Percentiles rank a stretch among this genome's conserved stretches.
phyloP scores from a whole-genome alignment of 495 filamentous ascomycete genomes.

The Aspergillus diversus region DNA sequence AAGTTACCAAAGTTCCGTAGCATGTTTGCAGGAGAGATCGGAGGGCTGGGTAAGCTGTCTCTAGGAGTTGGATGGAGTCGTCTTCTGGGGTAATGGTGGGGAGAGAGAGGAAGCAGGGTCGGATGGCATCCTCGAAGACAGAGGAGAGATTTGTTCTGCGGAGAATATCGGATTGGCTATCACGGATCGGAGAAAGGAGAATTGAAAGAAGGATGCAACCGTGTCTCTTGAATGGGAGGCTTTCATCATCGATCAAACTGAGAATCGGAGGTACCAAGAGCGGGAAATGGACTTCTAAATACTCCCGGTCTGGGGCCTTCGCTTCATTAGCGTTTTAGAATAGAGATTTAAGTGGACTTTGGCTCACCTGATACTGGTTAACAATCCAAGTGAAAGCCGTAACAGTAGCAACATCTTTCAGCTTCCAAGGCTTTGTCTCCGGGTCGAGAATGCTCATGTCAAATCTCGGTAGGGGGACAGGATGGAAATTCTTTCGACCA shows the following conservation, averaged over 20 bases:
- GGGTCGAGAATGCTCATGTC: conserved; percentile 52
- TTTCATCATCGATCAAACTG: conserved; percentile 73
- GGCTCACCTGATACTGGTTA: conserved; percentile 42
- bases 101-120: conserved; percentile 72
- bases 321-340: background rate
- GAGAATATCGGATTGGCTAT: conserved; percentile 57
- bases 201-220: conserved; percentile 63
- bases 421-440: conserved; percentile 74
- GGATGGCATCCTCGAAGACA: conserved; percentile 79
- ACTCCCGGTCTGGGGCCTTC: conserved; percentile 31
- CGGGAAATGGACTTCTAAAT: conserved; percentile 65
- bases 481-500: conserved; percentile 62
- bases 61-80: conserved; percentile 68
- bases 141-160: conserved; percentile 71
- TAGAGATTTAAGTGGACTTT: background rate
- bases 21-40: conserved; percentile 57
- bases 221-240: conserved; percentile 54
- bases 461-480: conserved; percentile 43
- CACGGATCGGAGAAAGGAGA: conserved; percentile 63
- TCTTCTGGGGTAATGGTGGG: conserved; percentile 77
- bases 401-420: conserved; percentile 59
- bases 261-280: conserved; percentile 86
- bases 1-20: conserved; percentile 22
- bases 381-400: conserved; percentile 71
- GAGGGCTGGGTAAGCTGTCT: conserved; percentile 68